A percentile compares a stretch with the other conserved stretches of the same genome.
phyloP scores from a whole-genome alignment of 768 basidiomycete genomes.

The Leccinellum luteum region DNA sequence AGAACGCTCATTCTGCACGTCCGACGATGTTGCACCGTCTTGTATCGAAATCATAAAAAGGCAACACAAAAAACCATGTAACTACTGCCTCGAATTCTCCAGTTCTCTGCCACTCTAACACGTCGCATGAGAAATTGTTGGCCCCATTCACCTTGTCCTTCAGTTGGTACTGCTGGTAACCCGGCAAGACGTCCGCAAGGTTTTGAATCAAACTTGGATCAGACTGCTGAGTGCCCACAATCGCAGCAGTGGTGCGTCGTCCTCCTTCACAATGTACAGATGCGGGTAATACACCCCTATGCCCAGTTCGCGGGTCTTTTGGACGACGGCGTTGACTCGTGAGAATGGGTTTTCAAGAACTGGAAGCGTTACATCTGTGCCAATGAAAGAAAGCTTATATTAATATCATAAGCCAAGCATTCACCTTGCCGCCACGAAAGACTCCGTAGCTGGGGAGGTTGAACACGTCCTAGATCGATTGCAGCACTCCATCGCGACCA shows the following conservation, averaged over 20 bases:
- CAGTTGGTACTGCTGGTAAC: conserved; percentile 91
- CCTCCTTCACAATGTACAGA: conserved; percentile 95
- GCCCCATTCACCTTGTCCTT: conserved; percentile 71
- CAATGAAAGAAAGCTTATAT: neutral
- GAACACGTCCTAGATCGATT: conserved; percentile 92
- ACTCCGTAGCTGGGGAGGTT: conserved; percentile 84
- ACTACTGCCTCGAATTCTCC: too few relatives aligned
- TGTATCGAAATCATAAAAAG: neutral
- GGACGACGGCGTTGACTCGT: conserved; percentile 90
- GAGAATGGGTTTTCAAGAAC: conserved; percentile 90
- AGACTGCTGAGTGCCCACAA: conserved; percentile 94
- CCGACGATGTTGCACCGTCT: too few relatives aligned
- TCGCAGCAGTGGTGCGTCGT: conserved; percentile 91
- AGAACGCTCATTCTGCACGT: too few relatives aligned
- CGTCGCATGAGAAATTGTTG: conserved; percentile 26
- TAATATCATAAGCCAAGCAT: neutral
- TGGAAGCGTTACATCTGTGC: conserved; percentile 81
- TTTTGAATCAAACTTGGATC: too few relatives aligned
- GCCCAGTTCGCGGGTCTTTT: conserved; percentile 93
- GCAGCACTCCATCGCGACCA: conserved; percentile 97
- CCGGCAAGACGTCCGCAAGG: conserved; percentile 89
- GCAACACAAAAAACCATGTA: neutral
- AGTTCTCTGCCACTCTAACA: too few relatives aligned
- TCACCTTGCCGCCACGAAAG: conserved; percentile 90
- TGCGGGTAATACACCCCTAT: conserved; percentile 92